Base-by-base conservation (phyloP, 129 eudicot species). In the Ambrosia trifida region DNA sequence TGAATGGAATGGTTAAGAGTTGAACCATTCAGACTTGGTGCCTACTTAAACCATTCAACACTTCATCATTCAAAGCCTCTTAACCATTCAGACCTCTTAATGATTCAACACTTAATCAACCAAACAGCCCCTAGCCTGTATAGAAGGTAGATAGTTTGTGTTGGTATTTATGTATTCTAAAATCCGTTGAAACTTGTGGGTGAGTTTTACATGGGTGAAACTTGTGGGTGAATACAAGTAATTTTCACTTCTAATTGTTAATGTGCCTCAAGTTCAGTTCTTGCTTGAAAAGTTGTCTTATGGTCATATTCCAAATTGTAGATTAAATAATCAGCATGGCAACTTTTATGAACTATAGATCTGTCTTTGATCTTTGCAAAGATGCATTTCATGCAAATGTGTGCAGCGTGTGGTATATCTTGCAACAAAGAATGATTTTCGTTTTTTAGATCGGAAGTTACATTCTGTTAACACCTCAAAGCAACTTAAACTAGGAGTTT, bases 341-440 rank as follows among this genome's bases (percentile, higher is more conserved):
- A 17, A 14, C 45, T 9, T 56, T 58, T 32, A 45, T 72, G 68
- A 59, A 40, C 44, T 3, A 36, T 57, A 40, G 43, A 56, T 10
- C n/a, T 7, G 7, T 53, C 6, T 38, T 58, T 12, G 8, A 59
- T 19, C 12, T 10, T 31, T 6, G 56, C 30, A 16, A 44, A 72
- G 57, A 43, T 57, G 76, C 19, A 53, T 57, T 53, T 36, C 24
- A 14, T 35, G 53, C 35, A 54, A 40, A 58, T 58, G 18, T 20
- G 68, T 41, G 28, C 28, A 24, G 28, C 44, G 44, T 40, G 44
- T 40, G 44, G 49, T 33, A 2, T n/a, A 7, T 5, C 31, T 72
- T 58, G 76, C 33, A 35, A 60, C 49, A 35, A 41, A 40, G n/a
- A 56, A 11, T 28, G 9, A 19, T 14, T 16, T 47, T 11, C 28